Evolutionary conservation across 2,329 filamentous ascomycete genomes (phyloP).

Genomic region (Bipolaris oryzae): DNA sequence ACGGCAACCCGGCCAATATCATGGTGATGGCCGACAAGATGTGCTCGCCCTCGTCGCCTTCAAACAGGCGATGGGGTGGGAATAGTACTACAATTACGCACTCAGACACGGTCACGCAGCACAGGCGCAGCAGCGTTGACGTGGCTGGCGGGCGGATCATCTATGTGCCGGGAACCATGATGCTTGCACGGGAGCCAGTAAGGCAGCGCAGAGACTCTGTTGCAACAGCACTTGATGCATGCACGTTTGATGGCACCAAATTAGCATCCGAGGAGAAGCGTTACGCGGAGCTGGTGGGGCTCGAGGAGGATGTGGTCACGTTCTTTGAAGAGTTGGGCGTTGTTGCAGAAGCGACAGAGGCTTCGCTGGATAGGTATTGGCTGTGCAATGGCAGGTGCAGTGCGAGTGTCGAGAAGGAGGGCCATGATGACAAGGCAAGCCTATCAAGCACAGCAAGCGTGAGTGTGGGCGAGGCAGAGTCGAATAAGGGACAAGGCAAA

Average conservation of each 20-base stretch:
- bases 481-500: constrained; percentile 7
- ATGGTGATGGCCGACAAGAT: constrained; percentile 13
- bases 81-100: neutral
- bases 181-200: constrained; percentile 38
- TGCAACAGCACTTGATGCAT: constrained; percentile 49
- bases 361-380: constrained; percentile 44
- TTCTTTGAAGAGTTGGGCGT: constrained; percentile 52
- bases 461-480: neutral
- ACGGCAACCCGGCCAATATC: constrained; percentile 17
- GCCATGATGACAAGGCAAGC: neutral
- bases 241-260: constrained; percentile 33
- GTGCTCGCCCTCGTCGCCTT: constrained; percentile 11
- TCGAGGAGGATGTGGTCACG: constrained; percentile 45
- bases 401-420: neutral
- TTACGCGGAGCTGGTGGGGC: constrained; percentile 31
- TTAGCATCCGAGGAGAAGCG: constrained; percentile 22
- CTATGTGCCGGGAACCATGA: constrained; percentile 53
- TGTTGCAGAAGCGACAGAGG: constrained; percentile 35
- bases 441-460: constrained; percentile 2
- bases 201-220: constrained; percentile 50
- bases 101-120: too few species aligned
- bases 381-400: constrained; percentile 11
- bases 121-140: constrained; percentile 3
- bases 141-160: constrained; percentile 19
- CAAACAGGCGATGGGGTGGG: constrained; percentile 20